These are phyloP conservation scores for Silene uniflora DNA, from an alignment of 148 eudicot species.

Conservation along the genomic window DNA sequence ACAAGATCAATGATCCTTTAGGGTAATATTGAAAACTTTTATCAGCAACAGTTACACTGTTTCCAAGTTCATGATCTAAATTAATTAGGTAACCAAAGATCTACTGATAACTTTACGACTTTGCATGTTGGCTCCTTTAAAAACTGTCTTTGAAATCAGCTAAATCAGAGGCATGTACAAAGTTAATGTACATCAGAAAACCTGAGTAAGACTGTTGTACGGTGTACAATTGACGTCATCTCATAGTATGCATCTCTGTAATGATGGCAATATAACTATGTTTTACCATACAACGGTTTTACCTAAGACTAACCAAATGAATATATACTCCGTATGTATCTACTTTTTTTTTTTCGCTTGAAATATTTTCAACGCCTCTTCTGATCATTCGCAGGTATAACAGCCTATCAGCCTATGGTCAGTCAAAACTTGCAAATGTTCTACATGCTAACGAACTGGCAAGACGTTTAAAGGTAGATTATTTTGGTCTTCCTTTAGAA, in stretches of 20 bases:
- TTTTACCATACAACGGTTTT: no score
- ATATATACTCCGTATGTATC: no score
- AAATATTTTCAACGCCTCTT: no score
- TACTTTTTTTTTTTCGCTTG: not conserved
- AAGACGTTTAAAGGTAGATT: slow-evolving; percentile 39
- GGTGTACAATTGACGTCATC: no score
- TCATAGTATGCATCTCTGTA: no score
- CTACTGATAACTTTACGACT: not conserved
- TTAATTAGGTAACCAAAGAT: not conserved
- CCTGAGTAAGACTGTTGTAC: no score
- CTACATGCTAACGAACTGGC: slow-evolving; percentile 57
- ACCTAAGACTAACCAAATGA: no score
- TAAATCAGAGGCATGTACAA: not conserved
- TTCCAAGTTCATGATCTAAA: not conserved
- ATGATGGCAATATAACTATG: no score
- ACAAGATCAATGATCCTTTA: slow-evolving; percentile 46
- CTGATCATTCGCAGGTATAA: slow-evolving; percentile 36
- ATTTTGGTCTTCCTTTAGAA: not conserved
- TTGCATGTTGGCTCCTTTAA: not conserved
- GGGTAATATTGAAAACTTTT: slow-evolving; percentile 34
- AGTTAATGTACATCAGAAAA: no score
- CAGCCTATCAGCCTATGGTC: slow-evolving; percentile 52
- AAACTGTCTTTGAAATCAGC: not conserved
- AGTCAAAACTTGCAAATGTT: slow-evolving; percentile 60
- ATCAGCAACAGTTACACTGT: not conserved